Percentiles rank a stretch among this genome's conserved stretches.
These are phyloP conservation scores for Phialocephala subalpina DNA, from an alignment of 2,329 filamentous ascomycete genomes.

Conservation along the genomic window DNA sequence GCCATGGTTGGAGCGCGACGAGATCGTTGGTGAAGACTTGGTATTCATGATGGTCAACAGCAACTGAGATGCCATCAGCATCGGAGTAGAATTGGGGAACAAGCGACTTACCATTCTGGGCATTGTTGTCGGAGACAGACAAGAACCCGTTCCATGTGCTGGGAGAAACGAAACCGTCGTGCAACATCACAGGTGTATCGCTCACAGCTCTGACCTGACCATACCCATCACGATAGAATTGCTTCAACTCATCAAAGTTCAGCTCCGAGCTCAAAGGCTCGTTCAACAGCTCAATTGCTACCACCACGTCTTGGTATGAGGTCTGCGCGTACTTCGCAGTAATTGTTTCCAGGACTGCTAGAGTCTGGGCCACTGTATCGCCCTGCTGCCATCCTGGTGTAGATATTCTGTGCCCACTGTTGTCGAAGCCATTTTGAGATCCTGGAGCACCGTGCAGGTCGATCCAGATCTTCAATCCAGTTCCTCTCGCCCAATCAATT, in stretches of 20 bases:
- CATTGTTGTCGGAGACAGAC: slow-evolving; percentile 55
- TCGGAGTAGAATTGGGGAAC: slow-evolving; percentile 56
- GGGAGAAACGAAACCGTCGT: slow-evolving; percentile 62
- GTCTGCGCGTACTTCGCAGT: slow-evolving; percentile 62
- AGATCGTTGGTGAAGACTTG: slow-evolving; percentile 65
- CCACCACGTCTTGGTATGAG: slow-evolving; percentile 64
- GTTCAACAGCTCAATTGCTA: slow-evolving; percentile 64
- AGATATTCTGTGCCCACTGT: slow-evolving; percentile 59
- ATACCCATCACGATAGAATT: slow-evolving; percentile 60
- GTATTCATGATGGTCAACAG: slow-evolving; percentile 75
- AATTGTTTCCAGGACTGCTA: slow-evolving; percentile 64
- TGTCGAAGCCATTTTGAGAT: slow-evolving; percentile 69
- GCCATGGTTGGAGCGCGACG: slow-evolving; percentile 55
- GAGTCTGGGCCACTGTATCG: slow-evolving; percentile 56
- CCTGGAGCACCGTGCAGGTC: slow-evolving; percentile 65
- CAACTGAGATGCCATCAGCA: slow-evolving; percentile 54
- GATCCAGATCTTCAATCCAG: slow-evolving; percentile 63
- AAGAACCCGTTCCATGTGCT: slow-evolving; percentile 69
- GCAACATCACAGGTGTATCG: slow-evolving; percentile 61
- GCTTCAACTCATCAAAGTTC: slow-evolving; percentile 43
- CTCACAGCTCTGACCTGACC: slow-evolving; percentile 53
- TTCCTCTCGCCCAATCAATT: slow-evolving; percentile 61
- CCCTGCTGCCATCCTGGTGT: slow-evolving; percentile 55
- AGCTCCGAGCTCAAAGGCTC: slow-evolving; percentile 53
- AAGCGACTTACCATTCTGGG: slow-evolving; percentile 52